Base-by-base conservation (phyloP, 306 rosid genomes). In the Nissolia schottii region DNA sequence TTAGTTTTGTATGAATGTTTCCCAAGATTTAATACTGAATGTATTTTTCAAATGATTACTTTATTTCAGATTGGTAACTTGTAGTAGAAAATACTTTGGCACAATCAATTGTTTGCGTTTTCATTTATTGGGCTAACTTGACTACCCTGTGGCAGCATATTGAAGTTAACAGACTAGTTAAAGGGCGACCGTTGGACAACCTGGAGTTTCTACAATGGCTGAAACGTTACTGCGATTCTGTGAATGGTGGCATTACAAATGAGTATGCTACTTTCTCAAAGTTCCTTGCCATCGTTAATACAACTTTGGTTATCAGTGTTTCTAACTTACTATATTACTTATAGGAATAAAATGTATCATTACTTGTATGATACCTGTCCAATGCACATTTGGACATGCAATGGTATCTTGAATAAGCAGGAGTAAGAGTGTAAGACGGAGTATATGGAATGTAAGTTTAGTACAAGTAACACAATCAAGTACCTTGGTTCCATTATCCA, bases 201-300 rank as follows among this genome's bases (percentile, higher is more conserved):
- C 80, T 94, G 88, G 98, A 94, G 78, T 89, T 94, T 81, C 83
- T 94, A 56, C 98, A 94, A 78, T 94, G 98, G 98, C 83, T 94
- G 86, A 94, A 94, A 75, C 98, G 90, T 64, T 91, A 89, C 84
- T 94, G 97, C 43, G 97, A 89, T 84, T 91, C 98, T 20, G 71
- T 94, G 75, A 94, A 94, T 67, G 97, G 98, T 53, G 98, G 95
- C 90, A 89, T 94, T 48, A 89, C 86, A 92, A 94, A 94, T 58
- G 81, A 78, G 86, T 82, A 78, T 69, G 83, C 54, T 56, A 57
- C 78, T 72, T 77, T 8, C 32, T 70, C 29, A 24, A 27, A 37
- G 45, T 46, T 74, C 70, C 64, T 68, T 64, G 68, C 31, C 29
- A 7, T 23, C 38, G 51, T 67, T 22, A 27, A 23, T 16, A 24